phyloP scores from a whole-genome alignment of 306 rosid species.

The Pyrus bretschneideri region DNA sequence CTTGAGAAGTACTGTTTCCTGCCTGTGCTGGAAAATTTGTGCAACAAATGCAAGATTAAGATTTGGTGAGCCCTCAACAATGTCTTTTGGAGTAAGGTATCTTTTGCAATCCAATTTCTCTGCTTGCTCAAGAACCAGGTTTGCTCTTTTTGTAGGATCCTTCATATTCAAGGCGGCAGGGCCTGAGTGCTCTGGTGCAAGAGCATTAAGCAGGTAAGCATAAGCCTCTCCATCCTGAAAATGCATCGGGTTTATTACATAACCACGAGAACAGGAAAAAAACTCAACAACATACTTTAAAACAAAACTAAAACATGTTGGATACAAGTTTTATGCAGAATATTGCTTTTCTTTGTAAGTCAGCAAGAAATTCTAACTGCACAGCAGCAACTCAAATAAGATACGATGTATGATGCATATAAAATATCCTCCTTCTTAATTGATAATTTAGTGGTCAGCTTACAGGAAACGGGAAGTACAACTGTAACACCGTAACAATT shows the following conservation, averaged over 20 bases:
- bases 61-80: conserved; percentile 92
- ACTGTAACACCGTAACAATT: neutral
- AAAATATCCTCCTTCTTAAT: neutral
- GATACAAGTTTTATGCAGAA: neutral
- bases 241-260: conserved; percentile 16
- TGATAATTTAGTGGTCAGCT: neutral
- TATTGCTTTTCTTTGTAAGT: neutral
- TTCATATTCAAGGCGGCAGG: conserved; percentile 43
- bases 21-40: conserved; percentile 96
- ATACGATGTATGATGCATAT: neutral
- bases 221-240: conserved; percentile 95
- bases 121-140: conserved; percentile 88
- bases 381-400: neutral
- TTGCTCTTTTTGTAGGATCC: conserved; percentile 88
- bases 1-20: conserved; percentile 16
- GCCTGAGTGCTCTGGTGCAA: conserved; percentile 91
- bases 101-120: conserved; percentile 90
- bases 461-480: neutral
- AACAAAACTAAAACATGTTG: conserved; percentile 6
- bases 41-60: conserved; percentile 99
- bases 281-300: neutral
- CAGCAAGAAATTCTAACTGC: neutral
- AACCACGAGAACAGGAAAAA: neutral
- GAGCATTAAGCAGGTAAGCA: conserved; percentile 84
- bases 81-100: conserved; percentile 89